Evolutionary conservation across 176 grass and related monocot genomes (phyloP).

Genomic region (Zoysia pacifica): DNA sequence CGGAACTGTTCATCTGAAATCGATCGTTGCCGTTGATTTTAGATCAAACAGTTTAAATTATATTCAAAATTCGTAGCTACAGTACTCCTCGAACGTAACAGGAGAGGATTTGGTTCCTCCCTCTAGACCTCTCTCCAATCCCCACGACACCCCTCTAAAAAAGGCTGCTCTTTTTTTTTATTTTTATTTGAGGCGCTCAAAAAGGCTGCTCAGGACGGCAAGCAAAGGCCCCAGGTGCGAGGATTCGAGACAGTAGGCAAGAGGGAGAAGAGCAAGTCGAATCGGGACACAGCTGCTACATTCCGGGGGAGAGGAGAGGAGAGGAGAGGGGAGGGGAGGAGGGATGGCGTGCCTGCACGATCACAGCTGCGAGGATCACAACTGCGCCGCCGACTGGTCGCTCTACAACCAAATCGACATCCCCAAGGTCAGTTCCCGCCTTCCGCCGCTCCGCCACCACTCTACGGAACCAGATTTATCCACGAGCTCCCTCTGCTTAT

Average conservation of each 20-base stretch:
- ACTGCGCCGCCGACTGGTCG: slow-evolving; percentile 96
- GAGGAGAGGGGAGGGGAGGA: not conserved
- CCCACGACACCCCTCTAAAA: not conserved
- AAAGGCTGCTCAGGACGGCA: not conserved
- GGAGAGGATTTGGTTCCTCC: too few relatives aligned
- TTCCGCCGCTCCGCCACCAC: not conserved
- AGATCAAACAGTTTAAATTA: too few relatives aligned
- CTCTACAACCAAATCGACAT: slow-evolving; percentile 93
- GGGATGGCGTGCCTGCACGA: slow-evolving; percentile 89
- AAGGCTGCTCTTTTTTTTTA: not conserved
- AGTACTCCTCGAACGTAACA: too few relatives aligned
- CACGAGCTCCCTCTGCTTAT: not conserved
- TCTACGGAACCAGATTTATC: slow-evolving; percentile 10
- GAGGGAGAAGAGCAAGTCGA: slow-evolving; percentile 20
- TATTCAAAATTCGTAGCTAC: too few relatives aligned
- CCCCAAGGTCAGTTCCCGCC: slow-evolving; percentile 52
- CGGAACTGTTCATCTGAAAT: too few relatives aligned
- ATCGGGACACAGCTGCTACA: slow-evolving; percentile 22
- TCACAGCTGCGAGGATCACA: slow-evolving; percentile 95
- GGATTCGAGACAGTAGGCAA: not conserved
- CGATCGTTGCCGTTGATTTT: too few relatives aligned
- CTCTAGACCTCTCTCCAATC: slow-evolving; percentile 14
- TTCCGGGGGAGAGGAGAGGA: not conserved
- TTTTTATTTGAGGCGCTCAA: too few relatives aligned
- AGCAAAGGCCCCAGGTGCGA: not conserved